Base-by-base conservation (phyloP, 768 basidiomycete species). In the Tylopilus felleus region DNA sequence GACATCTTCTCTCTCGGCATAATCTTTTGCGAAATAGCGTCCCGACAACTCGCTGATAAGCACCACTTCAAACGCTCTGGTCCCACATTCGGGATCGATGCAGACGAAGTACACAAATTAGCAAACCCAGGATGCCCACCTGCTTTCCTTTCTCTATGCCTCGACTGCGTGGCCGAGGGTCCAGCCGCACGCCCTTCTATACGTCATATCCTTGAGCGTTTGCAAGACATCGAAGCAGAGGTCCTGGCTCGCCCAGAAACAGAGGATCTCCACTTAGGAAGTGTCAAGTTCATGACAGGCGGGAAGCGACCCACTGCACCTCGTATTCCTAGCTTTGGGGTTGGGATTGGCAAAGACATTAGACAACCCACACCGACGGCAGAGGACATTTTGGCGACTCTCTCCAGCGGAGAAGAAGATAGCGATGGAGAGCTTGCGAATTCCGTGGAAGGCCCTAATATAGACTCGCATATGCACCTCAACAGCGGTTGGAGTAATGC, bases 1-100 rank as follows among this genome's bases (percentile, higher is more conserved):
- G 96, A 99, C 65, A 85, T 97, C 1, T 98, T 93, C 71, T 95
- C 93, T 6, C 81, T 98, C 10, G 95, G 93, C 0, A 82, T 96
- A 63, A 93, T 93, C 56, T 88, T 97, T 65, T 91, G 91, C 63
- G 96, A 99, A 73, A 93, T 99, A 64, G 78, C 87, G 1, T 81
- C 90, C 3, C 80, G 94, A 21, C 81, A 75, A 41, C 79, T 98
- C n/a, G 95, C 95, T 0, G 92, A 96, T 60, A 89, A 92, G 54
- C 69, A 78, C 43, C 76, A 82, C 56, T 86, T 88, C 70, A 86
- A 92, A 71, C 85, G 96, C 5, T 74, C 77, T 4, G 82, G 92
- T 1, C 95, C 96, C 0, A 71, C 74, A 0, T 98, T 94, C 74
- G 83, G 80, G 1, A 80, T 98, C 50, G 91, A 96, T 59, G 57